phyloP scores from a whole-genome alignment of 371 early-diverging fungal species.

The Haplosporangium sp. region DNA sequence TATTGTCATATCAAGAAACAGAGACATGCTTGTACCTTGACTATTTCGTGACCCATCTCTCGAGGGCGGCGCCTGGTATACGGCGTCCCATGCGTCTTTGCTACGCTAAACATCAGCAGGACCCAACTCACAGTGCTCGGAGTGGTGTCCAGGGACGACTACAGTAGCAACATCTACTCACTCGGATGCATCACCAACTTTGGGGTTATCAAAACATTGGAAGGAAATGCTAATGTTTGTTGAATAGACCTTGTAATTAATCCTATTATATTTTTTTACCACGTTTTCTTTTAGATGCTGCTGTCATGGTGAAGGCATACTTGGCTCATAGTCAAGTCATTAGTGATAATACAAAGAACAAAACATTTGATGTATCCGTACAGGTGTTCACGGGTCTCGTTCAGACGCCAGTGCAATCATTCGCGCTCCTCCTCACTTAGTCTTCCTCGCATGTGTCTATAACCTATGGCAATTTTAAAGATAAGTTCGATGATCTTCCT shows the following conservation, averaged over 20 bases:
- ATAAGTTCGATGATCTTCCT: no score
- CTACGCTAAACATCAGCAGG: slow-evolving; percentile 1
- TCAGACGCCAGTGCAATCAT: not conserved
- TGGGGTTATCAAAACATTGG: slow-evolving; percentile 3
- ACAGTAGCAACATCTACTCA: no score
- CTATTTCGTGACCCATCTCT: not conserved
- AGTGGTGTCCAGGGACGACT: no score
- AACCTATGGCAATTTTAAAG: not conserved
- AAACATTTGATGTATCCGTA: not conserved
- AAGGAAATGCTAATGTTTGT: slow-evolving; percentile 3
- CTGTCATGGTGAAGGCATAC: not conserved
- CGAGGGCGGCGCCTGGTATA: not conserved
- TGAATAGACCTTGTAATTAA: no score
- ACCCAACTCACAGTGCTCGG: no score
- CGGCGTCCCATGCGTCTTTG: not conserved
- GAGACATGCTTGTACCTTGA: not conserved
- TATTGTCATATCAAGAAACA: slow-evolving; percentile 7
- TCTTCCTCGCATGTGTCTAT: not conserved
- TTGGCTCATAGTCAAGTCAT: not conserved
- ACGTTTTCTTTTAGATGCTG: not conserved
- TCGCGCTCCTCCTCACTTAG: no score
- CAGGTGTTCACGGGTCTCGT: not conserved
- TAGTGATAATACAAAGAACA: not conserved
- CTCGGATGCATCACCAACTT: no score
- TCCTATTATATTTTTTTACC: not conserved